Conservation (phyloP, 139 green algal genomes). For the Asterochloris sp. region DNA sequence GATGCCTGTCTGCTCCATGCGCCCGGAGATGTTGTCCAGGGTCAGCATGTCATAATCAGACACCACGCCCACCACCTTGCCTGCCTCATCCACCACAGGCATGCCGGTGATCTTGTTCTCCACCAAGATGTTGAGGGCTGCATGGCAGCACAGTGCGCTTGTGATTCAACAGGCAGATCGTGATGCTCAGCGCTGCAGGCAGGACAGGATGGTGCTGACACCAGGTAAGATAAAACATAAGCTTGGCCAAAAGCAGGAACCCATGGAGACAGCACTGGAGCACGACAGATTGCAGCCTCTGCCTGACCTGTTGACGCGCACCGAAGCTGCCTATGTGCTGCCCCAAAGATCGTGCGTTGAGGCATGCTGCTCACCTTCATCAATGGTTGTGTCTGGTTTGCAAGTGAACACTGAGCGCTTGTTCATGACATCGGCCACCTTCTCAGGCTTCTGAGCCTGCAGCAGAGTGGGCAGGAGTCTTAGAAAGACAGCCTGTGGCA, state of each 20-base stretch:
- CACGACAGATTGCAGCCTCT: too few relatives aligned
- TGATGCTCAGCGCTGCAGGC: neutral
- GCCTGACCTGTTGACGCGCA: too few relatives aligned
- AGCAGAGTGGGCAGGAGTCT: neutral
- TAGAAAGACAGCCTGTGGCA: neutral
- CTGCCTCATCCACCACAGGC: slow-evolving; percentile 48
- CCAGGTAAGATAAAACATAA: too few relatives aligned
- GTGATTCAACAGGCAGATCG: neutral
- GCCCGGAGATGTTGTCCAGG: slow-evolving; percentile 56
- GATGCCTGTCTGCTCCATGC: slow-evolving; percentile 40
- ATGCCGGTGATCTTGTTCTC: slow-evolving; percentile 54
- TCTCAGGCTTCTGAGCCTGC: slow-evolving; percentile 5
- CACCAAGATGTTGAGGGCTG: slow-evolving; percentile 57
- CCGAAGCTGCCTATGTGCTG: neutral
- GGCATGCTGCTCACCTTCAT: slow-evolving; percentile 28
- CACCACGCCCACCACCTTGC: slow-evolving; percentile 64
- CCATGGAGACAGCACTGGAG: too few relatives aligned
- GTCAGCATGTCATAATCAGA: slow-evolving; percentile 82
- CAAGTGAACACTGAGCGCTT: slow-evolving; percentile 26
- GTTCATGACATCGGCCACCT: slow-evolving; percentile 58
- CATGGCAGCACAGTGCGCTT: neutral
- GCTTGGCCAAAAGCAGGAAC: neutral
- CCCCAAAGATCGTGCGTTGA: neutral
- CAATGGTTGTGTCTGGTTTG: slow-evolving; percentile 45
- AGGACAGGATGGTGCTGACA: neutral